Conservation (phyloP, 352 stramenopile genomes). For the Phytophthora fragariae region DNA sequence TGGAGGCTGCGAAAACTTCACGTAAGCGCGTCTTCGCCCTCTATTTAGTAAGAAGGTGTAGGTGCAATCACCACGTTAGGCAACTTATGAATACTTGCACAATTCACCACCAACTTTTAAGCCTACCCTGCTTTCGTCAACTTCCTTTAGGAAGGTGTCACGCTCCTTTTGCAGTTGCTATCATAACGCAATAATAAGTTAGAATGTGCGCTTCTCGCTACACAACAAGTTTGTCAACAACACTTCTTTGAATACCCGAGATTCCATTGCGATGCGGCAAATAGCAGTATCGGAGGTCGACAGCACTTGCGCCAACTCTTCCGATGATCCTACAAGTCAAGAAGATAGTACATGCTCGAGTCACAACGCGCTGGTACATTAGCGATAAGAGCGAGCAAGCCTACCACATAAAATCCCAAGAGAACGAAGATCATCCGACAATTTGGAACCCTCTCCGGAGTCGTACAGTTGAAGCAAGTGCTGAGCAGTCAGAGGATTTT, state of each 20-base stretch:
- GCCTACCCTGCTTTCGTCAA: slow-evolving; percentile 61
- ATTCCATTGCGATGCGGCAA: slow-evolving; percentile 30
- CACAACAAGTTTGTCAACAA: background rate
- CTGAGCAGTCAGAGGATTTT: slow-evolving; percentile 19
- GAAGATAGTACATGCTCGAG: background rate
- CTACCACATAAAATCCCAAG: slow-evolving; percentile 59
- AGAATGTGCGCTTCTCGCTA: background rate
- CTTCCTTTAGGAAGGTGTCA: slow-evolving; percentile 46
- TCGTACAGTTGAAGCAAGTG: slow-evolving; percentile 48
- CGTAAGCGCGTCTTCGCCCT: slow-evolving; percentile 56
- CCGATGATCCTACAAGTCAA: slow-evolving; percentile 30
- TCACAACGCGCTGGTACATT: background rate
- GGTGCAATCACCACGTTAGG: background rate
- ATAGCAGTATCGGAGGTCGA: slow-evolving; percentile 35
- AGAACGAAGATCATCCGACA: slow-evolving; percentile 48
- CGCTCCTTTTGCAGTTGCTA: slow-evolving; percentile 51
- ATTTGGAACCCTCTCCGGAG: slow-evolving; percentile 21
- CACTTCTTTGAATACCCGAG: slow-evolving; percentile 23
- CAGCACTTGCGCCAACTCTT: slow-evolving; percentile 27
- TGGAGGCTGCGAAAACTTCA: slow-evolving; percentile 62
- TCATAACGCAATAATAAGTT: background rate
- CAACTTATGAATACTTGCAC: background rate
- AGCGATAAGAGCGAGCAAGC: background rate
- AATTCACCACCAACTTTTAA: background rate
- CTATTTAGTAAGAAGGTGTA: slow-evolving; percentile 29